Evolutionary conservation across 257 asterid genomes (phyloP).

Genomic region (Scutellaria barbata): DNA sequence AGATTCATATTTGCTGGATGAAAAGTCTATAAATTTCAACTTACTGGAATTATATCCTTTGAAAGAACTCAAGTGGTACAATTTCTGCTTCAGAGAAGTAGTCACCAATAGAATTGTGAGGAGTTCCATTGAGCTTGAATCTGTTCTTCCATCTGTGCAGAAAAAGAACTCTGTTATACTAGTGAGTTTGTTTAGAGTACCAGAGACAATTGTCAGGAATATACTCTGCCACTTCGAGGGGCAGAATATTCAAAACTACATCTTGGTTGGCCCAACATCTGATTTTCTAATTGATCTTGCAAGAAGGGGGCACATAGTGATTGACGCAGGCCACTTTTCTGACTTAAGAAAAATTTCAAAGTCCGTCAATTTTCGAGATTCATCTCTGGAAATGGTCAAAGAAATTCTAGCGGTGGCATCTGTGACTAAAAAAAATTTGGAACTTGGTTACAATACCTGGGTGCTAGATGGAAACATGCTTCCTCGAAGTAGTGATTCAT

Average conservation of each 20-base stretch:
- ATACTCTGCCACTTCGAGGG: slow-evolving; percentile 85
- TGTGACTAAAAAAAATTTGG: slow-evolving; percentile 60
- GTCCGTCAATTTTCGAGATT: slow-evolving; percentile 52
- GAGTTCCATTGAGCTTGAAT: slow-evolving; percentile 56
- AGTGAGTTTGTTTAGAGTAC: slow-evolving; percentile 59
- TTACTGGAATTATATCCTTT: slow-evolving; percentile 64
- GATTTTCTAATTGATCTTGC: slow-evolving; percentile 73
- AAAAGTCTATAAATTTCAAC: slow-evolving; percentile 49
- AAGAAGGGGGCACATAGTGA: slow-evolving; percentile 78
- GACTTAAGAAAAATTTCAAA: slow-evolving; percentile 43
- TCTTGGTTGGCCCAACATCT: slow-evolving; percentile 66
- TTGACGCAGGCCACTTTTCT: slow-evolving; percentile 57
- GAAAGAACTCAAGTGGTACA: slow-evolving; percentile 76
- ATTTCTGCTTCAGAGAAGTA: slow-evolving; percentile 81
- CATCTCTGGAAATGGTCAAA: slow-evolving; percentile 50
- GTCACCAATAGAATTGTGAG: slow-evolving; percentile 55
- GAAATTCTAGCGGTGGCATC: slow-evolving; percentile 59
- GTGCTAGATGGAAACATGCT: slow-evolving; percentile 62
- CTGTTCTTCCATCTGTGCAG: slow-evolving; percentile 60
- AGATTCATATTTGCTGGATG: slow-evolving; percentile 75
- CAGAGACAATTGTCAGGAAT: slow-evolving; percentile 61
- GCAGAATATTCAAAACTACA: slow-evolving; percentile 64
- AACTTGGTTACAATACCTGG: slow-evolving; percentile 66
- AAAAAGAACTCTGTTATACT: slow-evolving; percentile 54
- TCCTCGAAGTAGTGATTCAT: slow-evolving; percentile 56